Evolutionary conservation across 306 rosid species (phyloP), one percentile per base, ranked within the genome.

Genomic region (Calophaca sinica): DNA sequence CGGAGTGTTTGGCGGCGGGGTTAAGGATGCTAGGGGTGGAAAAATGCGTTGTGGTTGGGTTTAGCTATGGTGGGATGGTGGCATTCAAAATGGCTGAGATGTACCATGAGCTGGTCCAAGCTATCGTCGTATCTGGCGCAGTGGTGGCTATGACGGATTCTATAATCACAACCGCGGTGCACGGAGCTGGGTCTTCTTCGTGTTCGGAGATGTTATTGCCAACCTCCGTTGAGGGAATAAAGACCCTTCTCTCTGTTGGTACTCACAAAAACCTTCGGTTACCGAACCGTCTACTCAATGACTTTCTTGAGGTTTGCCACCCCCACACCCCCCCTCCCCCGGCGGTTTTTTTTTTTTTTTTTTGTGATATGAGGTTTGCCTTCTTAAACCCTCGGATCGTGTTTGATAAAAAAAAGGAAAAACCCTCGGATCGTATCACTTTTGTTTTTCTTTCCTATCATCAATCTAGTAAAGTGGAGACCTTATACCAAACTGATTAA

Each of bases 11-110:
- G 89, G 88, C 70, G 0, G 31, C 2, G 11, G 98, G 84, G 65
- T 58, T 93, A 8, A 70, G 79, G 85, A 86, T 84, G 86, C 82
- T 91, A 0, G 89, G 97, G 52, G 90, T 93, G 78, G 96, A 93
- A 65, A 78, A 79, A 13, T 93, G 92, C 53, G 57, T 44, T 6
- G 33, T 85, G 80, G 97, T 91, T 14, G 98, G 98, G 78, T 91
- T 93, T 9, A 86, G 93, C 14, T 93, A 93, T 14, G 98, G 98
- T 0, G 98, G 96, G 14, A 82, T 85, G 85, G 97, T 93, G 75
- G 96, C 84, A 12, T 93, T 88, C 6, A 89, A 86, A 74, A 54
- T 93, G 90, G 98, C 86, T 0, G 90, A 88, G 83, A 38, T 72
- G 70, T 78, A 70, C 14, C 89, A 84, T 1, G 96, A 93, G 13